Conservation (phyloP, 768 basidiomycete genomes). For the Cystofilobasidium ferigula region DNA sequence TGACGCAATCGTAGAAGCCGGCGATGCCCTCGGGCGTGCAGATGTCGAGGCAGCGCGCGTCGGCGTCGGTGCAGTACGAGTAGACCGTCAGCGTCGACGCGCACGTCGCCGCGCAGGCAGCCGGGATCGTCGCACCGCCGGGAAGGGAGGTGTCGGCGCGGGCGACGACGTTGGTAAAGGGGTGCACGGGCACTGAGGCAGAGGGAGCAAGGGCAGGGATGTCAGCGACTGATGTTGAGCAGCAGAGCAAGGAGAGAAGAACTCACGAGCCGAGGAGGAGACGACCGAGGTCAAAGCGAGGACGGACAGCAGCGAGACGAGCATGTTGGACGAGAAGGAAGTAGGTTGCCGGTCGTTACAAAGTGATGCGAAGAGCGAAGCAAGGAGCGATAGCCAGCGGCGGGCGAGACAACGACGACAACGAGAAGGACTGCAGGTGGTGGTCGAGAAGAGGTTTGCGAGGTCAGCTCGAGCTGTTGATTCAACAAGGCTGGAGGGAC, state of each 20-base stretch:
- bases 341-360: too few relatives aligned
- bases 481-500: too few relatives aligned
- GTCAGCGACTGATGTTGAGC: too few relatives aligned
- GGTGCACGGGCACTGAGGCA: not conserved
- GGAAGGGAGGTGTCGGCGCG: not conserved
- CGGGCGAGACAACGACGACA: too few relatives aligned
- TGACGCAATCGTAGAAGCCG: not conserved
- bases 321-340: too few relatives aligned
- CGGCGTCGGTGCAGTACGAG: not conserved
- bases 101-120: not conserved
- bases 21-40: not conserved
- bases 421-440: too few relatives aligned
- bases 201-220: not conserved
- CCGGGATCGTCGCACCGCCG: not conserved
- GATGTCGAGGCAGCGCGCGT: not conserved
- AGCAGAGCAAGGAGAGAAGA: not conserved
- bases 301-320: not conserved
- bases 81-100: not conserved
- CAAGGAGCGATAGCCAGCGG: too few relatives aligned
- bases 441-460: too few relatives aligned
- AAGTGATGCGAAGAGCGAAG: too few relatives aligned
- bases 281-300: not conserved
- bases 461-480: too few relatives aligned
- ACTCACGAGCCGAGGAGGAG: constrained; percentile 2
- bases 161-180: constrained; percentile 3